Evolutionary conservation across 495 filamentous ascomycete species (phyloP).

Genomic region (Xylaria cubensis): DNA sequence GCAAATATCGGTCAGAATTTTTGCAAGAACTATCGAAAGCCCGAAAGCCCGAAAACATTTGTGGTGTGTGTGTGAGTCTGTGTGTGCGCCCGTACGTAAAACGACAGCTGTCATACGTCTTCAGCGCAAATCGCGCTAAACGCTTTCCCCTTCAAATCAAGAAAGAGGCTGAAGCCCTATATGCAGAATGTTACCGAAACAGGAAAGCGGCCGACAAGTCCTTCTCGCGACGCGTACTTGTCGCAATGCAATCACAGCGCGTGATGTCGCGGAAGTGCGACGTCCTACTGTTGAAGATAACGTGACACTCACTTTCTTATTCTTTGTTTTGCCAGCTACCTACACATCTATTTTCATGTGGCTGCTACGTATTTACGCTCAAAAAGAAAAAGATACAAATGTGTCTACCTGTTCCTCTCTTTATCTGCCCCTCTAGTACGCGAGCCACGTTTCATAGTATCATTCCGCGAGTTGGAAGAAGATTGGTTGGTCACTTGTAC

Average conservation of each 20-base stretch:
- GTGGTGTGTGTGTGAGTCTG: neutral
- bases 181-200: neutral
- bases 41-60: neutral
- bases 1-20: neutral
- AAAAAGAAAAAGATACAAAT: neutral
- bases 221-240: neutral
- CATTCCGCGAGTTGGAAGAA: neutral
- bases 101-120: neutral
- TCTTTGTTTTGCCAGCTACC: neutral
- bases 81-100: neutral
- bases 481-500: neutral
- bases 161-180: neutral
- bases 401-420: neutral
- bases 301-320: neutral
- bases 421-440: neutral
- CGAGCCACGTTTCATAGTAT: constrained; percentile 7
- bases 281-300: too few species aligned
- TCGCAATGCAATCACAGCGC: too few species aligned
- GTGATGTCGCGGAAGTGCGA: too few species aligned
- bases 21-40: neutral
- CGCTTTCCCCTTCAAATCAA: neutral
- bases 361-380: neutral
- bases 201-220: neutral
- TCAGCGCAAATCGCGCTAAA: neutral
- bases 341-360: neutral